Percentiles rank a stretch among this genome's conserved stretches.
phyloP scores from a whole-genome alignment of 805 yeast genomes.

The Candida corydali region DNA sequence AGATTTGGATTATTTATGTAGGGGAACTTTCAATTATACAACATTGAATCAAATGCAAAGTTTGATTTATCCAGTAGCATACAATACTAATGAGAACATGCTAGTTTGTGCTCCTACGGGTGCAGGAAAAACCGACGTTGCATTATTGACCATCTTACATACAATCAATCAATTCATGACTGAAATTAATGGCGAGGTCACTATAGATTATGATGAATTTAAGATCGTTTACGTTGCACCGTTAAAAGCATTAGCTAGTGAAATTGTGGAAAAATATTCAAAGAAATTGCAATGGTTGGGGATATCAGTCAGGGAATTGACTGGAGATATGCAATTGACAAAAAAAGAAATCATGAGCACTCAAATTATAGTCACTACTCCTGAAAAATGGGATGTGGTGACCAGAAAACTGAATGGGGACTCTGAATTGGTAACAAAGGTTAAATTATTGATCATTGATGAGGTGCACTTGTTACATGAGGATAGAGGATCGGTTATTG shows the following conservation, averaged over 20 bases:
- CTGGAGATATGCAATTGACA: slow-evolving; percentile 84
- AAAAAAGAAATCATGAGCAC: slow-evolving; percentile 72
- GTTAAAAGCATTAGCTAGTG: slow-evolving; percentile 92
- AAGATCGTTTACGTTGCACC: slow-evolving; percentile 93
- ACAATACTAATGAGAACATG: slow-evolving; percentile 91
- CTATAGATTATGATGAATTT: slow-evolving; percentile 77
- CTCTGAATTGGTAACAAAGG: slow-evolving; percentile 76
- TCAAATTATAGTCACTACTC: slow-evolving; percentile 86
- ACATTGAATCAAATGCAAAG: slow-evolving; percentile 86
- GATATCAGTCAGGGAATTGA: slow-evolving; percentile 78
- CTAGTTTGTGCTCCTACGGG: slow-evolving; percentile 97
- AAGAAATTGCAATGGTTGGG: slow-evolving; percentile 80
- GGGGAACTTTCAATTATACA: slow-evolving; percentile 79
- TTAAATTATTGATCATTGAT: slow-evolving; percentile 83
- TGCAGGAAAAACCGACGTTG: slow-evolving; percentile 96
- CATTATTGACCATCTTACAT: slow-evolving; percentile 73
- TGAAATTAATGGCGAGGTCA: slow-evolving; percentile 46
- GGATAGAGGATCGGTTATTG: slow-evolving; percentile 97
- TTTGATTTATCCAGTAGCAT: slow-evolving; percentile 86
- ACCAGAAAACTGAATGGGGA: slow-evolving; percentile 92
- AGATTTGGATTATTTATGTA: slow-evolving; percentile 74
- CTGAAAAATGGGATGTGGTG: slow-evolving; percentile 98
- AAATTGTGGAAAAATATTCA: slow-evolving; percentile 86
- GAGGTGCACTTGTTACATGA: slow-evolving; percentile 96
- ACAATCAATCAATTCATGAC: slow-evolving; percentile 69